Conservation (phyloP, 768 basidiomycete genomes). For the Melanogaster broomeanus region DNA sequence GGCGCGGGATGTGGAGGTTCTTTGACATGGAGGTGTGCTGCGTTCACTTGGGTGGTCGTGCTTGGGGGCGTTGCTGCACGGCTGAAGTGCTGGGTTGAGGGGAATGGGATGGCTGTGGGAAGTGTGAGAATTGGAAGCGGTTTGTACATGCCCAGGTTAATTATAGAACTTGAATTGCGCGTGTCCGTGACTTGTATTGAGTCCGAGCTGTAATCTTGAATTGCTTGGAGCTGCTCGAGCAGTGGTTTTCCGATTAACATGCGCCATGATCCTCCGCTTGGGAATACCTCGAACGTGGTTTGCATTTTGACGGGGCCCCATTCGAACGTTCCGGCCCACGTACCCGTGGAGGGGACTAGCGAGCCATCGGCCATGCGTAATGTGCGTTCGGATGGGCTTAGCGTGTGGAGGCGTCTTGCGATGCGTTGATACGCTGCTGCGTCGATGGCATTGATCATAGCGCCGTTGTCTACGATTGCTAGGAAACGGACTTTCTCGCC, state of each 20-base stretch:
- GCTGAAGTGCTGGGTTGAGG: not conserved
- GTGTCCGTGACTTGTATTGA: not conserved
- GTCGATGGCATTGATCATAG: constrained; percentile 18
- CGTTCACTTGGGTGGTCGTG: not conserved
- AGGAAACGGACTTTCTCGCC: constrained; percentile 11
- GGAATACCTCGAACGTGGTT: constrained; percentile 24
- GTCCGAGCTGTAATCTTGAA: constrained; percentile 13
- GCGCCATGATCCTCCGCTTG: constrained; percentile 17
- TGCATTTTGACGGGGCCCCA: constrained; percentile 4
- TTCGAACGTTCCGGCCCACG: constrained; percentile 4
- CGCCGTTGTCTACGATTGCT: constrained; percentile 12
- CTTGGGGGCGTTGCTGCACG: not conserved
- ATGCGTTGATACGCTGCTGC: too few species aligned
- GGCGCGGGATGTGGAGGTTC: not conserved
- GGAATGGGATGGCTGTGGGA: too few species aligned
- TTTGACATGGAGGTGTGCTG: not conserved
- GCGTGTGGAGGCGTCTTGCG: too few species aligned
- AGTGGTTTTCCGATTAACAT: constrained; percentile 20
- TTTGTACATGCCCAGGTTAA: not conserved
- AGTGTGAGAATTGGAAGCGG: not conserved
- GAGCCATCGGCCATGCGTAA: constrained; percentile 3
- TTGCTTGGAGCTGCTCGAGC: constrained; percentile 9
- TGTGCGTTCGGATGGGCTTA: not conserved
- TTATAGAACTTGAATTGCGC: not conserved
- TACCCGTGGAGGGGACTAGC: not conserved